A percentile compares a stretch with the other conserved stretches of the same genome.
Conservation (phyloP, 805 yeast species). For the Candida pseudoglaebosa region DNA sequence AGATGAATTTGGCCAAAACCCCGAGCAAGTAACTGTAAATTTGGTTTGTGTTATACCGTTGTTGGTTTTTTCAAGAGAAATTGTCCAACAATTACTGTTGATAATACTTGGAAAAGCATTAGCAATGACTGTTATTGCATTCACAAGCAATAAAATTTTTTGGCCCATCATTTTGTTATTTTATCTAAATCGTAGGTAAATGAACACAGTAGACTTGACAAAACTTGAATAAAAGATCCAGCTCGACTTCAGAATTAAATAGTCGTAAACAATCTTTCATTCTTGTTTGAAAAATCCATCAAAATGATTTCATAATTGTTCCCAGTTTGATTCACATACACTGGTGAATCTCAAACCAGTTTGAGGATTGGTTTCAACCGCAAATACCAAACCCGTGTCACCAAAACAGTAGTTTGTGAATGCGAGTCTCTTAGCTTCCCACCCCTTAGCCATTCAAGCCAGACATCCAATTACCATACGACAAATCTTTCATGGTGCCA, state of each 20-base stretch:
- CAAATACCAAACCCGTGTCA: no score
- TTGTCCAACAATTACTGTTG: neutral
- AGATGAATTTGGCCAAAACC: no score
- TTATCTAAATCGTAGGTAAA: neutral
- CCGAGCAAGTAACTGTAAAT: neutral
- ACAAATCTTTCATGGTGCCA: no score
- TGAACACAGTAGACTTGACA: neutral
- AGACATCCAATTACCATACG: no score
- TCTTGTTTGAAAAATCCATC: neutral
- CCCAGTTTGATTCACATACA: neutral
- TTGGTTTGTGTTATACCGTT: neutral
- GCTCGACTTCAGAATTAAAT: neutral
- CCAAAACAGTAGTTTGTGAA: no score
- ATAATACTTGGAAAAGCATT: neutral
- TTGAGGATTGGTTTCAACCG: no score
- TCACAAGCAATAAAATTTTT: neutral
- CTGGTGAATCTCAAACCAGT: no score
- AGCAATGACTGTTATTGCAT: neutral
- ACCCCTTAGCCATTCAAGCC: no score
- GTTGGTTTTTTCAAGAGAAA: neutral
- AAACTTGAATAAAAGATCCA: neutral
- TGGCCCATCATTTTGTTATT: neutral
- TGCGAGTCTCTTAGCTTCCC: no score
- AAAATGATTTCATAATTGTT: neutral
- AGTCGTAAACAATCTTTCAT: no score